These are phyloP conservation scores for Candida ipomoeae DNA, from an alignment of 805 yeast species.

Conservation along the genomic window DNA sequence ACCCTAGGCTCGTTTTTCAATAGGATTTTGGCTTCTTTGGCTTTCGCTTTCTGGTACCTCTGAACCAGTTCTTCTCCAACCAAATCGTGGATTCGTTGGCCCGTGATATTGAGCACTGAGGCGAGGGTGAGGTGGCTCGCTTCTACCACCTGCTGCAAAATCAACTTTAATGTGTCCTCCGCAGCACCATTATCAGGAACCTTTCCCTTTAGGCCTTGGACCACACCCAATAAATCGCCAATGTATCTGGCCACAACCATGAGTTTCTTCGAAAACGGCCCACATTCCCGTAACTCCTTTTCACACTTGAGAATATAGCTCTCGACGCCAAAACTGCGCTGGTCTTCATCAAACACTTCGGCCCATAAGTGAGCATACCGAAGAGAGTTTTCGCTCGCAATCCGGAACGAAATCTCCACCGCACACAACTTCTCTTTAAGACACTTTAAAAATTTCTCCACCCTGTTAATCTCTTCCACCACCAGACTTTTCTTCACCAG, in stretches of 20 bases:
- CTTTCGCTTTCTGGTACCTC: not conserved
- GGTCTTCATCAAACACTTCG: not conserved
- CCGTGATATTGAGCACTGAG: not conserved
- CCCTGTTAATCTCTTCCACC: not conserved
- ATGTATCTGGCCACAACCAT: not conserved
- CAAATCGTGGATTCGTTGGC: constrained; percentile 1
- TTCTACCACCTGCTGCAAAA: constrained; percentile 2
- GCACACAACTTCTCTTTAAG: not conserved
- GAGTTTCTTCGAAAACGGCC: not conserved
- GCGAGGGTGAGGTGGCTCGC: not conserved
- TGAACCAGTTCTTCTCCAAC: not conserved
- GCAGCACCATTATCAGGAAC: not conserved
- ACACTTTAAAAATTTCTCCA: not conserved
- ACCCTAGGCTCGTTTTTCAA: not conserved
- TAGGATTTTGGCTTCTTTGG: not conserved
- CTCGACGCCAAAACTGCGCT: constrained; percentile 5
- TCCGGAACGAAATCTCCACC: not conserved
- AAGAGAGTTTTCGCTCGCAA: not conserved
- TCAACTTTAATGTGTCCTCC: not conserved
- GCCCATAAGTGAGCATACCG: constrained; percentile 2
- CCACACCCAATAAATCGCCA: not conserved
- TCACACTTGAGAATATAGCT: constrained; percentile 9
- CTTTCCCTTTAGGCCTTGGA: not conserved
- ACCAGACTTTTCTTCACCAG: not conserved
- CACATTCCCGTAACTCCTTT: constrained; percentile 2